Evolutionary conservation across 73 alveolate species (phyloP).

Genomic region (Durusdinium trenchii): DNA sequence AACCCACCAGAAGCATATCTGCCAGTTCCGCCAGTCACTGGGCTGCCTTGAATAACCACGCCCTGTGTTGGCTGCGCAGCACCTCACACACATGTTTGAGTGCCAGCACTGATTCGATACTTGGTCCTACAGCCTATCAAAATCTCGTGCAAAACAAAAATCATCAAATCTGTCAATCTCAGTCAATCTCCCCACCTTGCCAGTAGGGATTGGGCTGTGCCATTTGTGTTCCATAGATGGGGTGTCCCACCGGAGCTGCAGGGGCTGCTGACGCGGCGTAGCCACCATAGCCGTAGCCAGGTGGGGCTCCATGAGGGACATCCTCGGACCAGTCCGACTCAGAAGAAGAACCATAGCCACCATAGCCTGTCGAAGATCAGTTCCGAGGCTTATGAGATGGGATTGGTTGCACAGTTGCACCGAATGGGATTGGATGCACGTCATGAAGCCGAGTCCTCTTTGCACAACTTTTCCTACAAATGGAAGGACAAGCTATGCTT

Average conservation of each 20-base stretch:
- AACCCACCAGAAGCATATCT: slow-evolving; percentile 35
- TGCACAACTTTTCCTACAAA: no score
- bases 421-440: no score
- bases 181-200: slow-evolving; percentile 15
- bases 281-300: neutral
- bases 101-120: neutral
- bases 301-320: neutral
- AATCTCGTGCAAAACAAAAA: neutral
- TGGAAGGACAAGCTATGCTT: no score
- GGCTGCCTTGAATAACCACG: slow-evolving; percentile 39
- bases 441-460: no score
- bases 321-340: slow-evolving; percentile 66
- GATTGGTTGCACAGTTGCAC: no score
- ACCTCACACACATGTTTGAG: neutral
- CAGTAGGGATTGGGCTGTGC: slow-evolving; percentile 26
- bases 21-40: neutral
- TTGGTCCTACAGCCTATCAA: neutral
- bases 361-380: no score
- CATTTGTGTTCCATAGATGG: slow-evolving; percentile 20
- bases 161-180: neutral
- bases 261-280: no score
- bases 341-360: slow-evolving; percentile 59
- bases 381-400: no score
- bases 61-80: slow-evolving; percentile 52
- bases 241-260: no score